A percentile compares a stretch with the other conserved stretches of the same genome.
Conservation (phyloP, 495 filamentous ascomycete genomes). For the Xylaria scruposa region DNA sequence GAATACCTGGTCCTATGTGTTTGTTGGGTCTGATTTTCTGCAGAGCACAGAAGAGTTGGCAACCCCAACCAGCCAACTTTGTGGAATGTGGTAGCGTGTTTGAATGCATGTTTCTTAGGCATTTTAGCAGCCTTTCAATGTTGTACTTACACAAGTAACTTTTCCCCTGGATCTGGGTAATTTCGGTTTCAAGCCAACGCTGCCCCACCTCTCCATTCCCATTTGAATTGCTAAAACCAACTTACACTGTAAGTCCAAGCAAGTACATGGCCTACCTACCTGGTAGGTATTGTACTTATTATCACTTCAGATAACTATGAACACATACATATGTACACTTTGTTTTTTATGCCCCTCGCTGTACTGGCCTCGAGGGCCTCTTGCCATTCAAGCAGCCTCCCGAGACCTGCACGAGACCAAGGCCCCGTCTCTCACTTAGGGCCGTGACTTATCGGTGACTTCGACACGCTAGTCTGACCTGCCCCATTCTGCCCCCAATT, state of each 20-base stretch:
- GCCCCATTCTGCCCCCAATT: neutral
- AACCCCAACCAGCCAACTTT: neutral
- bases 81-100: neutral
- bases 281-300: no score
- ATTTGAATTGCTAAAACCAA: no score
- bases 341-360: no score
- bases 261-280: no score
- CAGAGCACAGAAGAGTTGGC: no score
- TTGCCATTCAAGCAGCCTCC: slow-evolving; percentile 3
- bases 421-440: neutral
- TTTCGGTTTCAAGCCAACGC: slow-evolving; percentile 2
- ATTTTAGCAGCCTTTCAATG: neutral
- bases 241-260: no score
- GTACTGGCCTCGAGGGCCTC: no score
- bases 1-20: no score
- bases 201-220: neutral
- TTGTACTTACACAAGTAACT: no score
- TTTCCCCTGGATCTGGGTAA: neutral
- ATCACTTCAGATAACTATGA: no score
- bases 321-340: no score
- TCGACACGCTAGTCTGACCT: neutral
- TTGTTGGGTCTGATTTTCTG: neutral
- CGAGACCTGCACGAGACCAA: slow-evolving; percentile 18
- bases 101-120: neutral
- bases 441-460: neutral